Conservation (phyloP, 2,329 filamentous ascomycete species). For the Pyricularia sp. region DNA sequence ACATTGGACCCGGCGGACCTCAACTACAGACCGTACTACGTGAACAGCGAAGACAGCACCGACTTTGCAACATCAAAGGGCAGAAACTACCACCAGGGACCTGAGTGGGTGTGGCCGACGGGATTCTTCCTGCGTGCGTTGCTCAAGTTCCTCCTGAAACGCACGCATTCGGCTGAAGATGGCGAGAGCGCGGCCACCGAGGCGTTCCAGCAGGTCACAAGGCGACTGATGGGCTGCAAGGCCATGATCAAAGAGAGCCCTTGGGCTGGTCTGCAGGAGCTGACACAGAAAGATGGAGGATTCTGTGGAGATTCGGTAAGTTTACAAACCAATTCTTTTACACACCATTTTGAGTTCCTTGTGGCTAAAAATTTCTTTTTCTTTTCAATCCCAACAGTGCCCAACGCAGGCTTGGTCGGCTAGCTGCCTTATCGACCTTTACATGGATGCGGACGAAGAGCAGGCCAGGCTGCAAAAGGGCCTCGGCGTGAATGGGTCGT, state of each 20-base stretch:
- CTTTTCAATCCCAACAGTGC: constrained; percentile 38
- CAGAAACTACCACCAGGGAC: constrained; percentile 94
- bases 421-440: constrained; percentile 86
- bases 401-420: constrained; percentile 97
- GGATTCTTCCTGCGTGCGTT: constrained; percentile 90
- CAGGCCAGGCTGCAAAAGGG: constrained; percentile 16
- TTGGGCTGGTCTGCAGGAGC: constrained; percentile 85
- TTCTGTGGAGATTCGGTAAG: constrained; percentile 78
- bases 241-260: constrained; percentile 63
- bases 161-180: constrained; percentile 41
- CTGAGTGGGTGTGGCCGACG: constrained; percentile 96
- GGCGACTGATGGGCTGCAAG: constrained; percentile 71
- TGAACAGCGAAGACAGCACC: constrained; percentile 83
- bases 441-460: constrained; percentile 69
- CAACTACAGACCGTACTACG: constrained; percentile 90
- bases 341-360: not conserved
- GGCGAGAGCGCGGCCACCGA: constrained; percentile 58
- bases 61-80: constrained; percentile 91
- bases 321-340: constrained; percentile 11
- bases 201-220: constrained; percentile 88
- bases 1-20: constrained; percentile 85
- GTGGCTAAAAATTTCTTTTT: not conserved
- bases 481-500: not conserved
- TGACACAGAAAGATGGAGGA: constrained; percentile 82
- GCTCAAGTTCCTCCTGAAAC: constrained; percentile 74